Conservation (phyloP, 1,284 basidiomycete genomes). For the Ceratobasidium sp. region DNA sequence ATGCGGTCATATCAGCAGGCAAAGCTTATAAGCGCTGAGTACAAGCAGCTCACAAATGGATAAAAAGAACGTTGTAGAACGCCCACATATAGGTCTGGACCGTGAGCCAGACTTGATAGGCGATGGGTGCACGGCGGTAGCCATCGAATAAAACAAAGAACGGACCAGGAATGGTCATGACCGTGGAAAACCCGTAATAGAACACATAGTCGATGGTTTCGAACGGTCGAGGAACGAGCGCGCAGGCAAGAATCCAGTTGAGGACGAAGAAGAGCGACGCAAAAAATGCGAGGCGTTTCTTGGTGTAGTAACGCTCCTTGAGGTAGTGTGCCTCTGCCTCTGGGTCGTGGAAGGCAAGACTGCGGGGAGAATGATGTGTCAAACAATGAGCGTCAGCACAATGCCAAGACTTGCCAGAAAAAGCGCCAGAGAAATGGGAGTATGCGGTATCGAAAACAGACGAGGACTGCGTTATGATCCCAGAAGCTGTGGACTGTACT, state of each 20-base stretch:
- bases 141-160: conserved; percentile 76
- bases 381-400: not conserved
- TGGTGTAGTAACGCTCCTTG: conserved; percentile 46
- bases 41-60: conserved; percentile 71
- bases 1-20: conserved; percentile 51
- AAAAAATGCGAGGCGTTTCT: conserved; percentile 67
- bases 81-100: conserved; percentile 49
- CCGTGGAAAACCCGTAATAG: conserved; percentile 67
- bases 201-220: conserved; percentile 69
- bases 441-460: conserved; percentile 38
- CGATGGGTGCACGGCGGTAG: conserved; percentile 68
- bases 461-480: conserved; percentile 22
- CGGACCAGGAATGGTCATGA: conserved; percentile 60
- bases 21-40: conserved; percentile 45
- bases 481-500: conserved; percentile 29
- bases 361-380: conserved; percentile 5
- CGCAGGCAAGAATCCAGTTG: conserved; percentile 70
- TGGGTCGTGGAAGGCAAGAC: conserved; percentile 45
- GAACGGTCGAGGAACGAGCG: conserved; percentile 65
- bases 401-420: conserved; percentile 36
- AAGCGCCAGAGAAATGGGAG: conserved; percentile 39
- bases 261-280: conserved; percentile 73
- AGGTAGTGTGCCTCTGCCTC: conserved; percentile 48
- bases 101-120: conserved; percentile 71
- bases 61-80: conserved; percentile 53